These are phyloP conservation scores for Triglochin maritima DNA, from an alignment of 106 monocot species.

Conservation along the genomic window DNA sequence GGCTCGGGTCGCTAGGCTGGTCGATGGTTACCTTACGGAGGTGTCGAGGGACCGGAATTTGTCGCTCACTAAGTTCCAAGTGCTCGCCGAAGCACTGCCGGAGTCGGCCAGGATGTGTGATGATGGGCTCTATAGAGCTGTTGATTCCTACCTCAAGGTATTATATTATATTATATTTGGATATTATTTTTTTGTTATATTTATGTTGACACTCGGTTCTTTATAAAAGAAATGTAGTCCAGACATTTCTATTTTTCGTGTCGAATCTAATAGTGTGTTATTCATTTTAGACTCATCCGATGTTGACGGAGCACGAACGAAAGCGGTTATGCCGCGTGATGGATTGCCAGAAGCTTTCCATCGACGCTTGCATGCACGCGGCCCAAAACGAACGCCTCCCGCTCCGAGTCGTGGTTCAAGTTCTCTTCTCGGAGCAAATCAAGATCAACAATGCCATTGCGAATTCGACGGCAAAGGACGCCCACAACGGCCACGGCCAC, in stretches of 20 bases:
- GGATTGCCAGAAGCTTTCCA: conserved; percentile 98
- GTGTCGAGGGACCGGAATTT: conserved; percentile 79
- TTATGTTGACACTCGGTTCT: background rate
- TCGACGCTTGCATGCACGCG: conserved; percentile 97
- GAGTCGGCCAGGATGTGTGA: conserved; percentile 86
- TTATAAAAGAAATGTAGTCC: background rate
- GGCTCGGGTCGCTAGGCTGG: conserved; percentile 62
- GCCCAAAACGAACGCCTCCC: conserved; percentile 97
- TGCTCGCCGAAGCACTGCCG: conserved; percentile 77
- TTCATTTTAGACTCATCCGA: conserved; percentile 56
- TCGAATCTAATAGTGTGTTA: too few species aligned
- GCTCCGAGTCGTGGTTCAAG: conserved; percentile 78
- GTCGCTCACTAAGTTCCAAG: conserved; percentile 89
- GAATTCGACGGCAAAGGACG: conserved; percentile 38
- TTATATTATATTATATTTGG: background rate
- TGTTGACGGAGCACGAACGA: conserved; percentile 78
- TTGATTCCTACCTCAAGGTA: conserved; percentile 96
- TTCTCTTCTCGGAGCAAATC: conserved; percentile 93
- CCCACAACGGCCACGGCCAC: background rate
- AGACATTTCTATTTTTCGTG: too few species aligned
- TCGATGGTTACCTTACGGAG: conserved; percentile 91
- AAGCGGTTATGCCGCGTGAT: conserved; percentile 92
- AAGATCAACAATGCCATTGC: conserved; percentile 92
- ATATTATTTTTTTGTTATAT: background rate
- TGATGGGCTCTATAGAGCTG: conserved; percentile 80